phyloP scores from a whole-genome alignment of 2,329 filamentous ascomycete species.

The Phoma sp. region DNA sequence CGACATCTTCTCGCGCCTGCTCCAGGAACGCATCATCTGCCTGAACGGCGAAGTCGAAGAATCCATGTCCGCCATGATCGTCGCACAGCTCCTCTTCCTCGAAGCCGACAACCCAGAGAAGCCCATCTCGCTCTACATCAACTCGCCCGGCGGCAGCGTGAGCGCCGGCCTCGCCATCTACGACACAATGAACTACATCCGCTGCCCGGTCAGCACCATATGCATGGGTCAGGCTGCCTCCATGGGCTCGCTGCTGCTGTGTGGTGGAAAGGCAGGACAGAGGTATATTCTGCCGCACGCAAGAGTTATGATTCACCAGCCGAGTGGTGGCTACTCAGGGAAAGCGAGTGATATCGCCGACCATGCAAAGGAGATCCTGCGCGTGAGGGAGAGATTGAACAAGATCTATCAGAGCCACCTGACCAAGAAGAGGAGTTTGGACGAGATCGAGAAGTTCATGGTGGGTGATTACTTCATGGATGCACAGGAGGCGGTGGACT shows the following conservation, averaged over 20 bases:
- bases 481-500: constrained; percentile 83
- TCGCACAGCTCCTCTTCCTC: constrained; percentile 95
- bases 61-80: constrained; percentile 87
- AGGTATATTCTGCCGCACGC: constrained; percentile 91
- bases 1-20: constrained; percentile 57
- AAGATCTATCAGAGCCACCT: constrained; percentile 87
- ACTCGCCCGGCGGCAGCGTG: constrained; percentile 92
- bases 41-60: constrained; percentile 93
- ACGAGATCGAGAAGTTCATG: constrained; percentile 93
- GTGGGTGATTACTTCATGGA: constrained; percentile 95
- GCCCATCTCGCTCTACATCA: constrained; percentile 97
- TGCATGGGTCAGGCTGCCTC: constrained; percentile 93
- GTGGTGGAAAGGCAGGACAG: constrained; percentile 84
- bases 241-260: constrained; percentile 90
- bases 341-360: constrained; percentile 87
- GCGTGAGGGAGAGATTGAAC: constrained; percentile 85
- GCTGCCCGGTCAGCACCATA: constrained; percentile 89
- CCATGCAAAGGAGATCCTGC: constrained; percentile 94
- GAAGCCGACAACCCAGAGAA: constrained; percentile 96
- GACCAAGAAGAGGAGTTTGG: constrained; percentile 76
- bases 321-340: constrained; percentile 75
- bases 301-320: constrained; percentile 97
- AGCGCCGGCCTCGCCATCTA: constrained; percentile 89
- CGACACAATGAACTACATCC: constrained; percentile 98
- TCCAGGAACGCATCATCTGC: constrained; percentile 88